These are phyloP conservation scores for Hyaloscypha hepaticicola DNA, from an alignment of 495 filamentous ascomycete species.

Conservation along the genomic window DNA sequence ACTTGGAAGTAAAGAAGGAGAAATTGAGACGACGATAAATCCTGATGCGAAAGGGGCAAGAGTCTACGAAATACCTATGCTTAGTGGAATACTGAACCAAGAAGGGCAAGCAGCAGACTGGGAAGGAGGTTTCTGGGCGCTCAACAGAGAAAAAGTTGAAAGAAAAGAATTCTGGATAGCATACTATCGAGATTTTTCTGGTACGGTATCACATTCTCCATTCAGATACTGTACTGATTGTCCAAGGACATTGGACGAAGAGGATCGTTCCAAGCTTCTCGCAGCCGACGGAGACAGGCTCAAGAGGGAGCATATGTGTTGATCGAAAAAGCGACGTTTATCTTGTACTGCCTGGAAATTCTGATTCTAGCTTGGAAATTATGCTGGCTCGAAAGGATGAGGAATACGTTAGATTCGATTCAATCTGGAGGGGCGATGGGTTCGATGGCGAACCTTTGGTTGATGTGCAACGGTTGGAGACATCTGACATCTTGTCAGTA, in stretches of 20 bases:
- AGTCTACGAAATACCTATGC: slow-evolving; percentile 25
- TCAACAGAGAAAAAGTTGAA: slow-evolving; percentile 23
- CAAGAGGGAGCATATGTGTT: slow-evolving; percentile 24
- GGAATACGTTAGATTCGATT: slow-evolving; percentile 3
- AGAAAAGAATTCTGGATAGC: slow-evolving; percentile 22
- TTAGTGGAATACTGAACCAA: slow-evolving; percentile 27
- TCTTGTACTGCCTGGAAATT: slow-evolving; percentile 28
- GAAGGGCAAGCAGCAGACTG: slow-evolving; percentile 25
- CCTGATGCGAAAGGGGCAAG: slow-evolving; percentile 7
- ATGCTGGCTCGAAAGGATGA: slow-evolving; percentile 4
- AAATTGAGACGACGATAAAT: slow-evolving; percentile 6
- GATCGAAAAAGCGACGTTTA: slow-evolving; percentile 18
- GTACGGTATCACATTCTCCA: slow-evolving; percentile 8
- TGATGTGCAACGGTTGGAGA: slow-evolving; percentile 23
- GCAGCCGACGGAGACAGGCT: slow-evolving; percentile 20
- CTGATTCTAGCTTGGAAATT: slow-evolving; percentile 21
- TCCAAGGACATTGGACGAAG: slow-evolving; percentile 19
- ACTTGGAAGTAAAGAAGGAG: slow-evolving; percentile 1
- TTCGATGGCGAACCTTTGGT: slow-evolving; percentile 28
- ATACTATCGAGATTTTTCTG: slow-evolving; percentile 19
- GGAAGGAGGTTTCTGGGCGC: slow-evolving; percentile 21
- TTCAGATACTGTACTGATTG: neutral
- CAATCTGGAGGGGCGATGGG: slow-evolving; percentile 19
- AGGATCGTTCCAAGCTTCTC: slow-evolving; percentile 9
- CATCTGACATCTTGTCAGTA: slow-evolving; percentile 21